A percentile compares a stretch with the other conserved stretches of the same genome.
phyloP scores from a whole-genome alignment of 192 early-diverging fungal genomes.

The Coemansia sp. region DNA sequence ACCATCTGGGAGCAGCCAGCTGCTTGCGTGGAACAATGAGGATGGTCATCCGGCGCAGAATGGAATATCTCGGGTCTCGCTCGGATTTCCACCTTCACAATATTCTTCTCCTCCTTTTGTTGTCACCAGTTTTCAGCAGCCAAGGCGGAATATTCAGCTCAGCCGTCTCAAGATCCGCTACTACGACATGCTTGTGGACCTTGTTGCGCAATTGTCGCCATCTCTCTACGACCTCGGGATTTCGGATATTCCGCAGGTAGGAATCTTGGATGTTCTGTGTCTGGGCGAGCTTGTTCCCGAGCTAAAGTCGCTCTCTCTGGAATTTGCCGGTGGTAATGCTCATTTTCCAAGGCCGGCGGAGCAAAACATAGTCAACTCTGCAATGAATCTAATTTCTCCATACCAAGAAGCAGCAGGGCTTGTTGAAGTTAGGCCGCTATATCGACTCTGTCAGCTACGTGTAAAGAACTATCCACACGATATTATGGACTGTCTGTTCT shows the following conservation, averaged over 20 bases:
- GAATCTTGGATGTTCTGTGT: neutral
- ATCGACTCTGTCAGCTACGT: neutral
- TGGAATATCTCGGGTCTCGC: neutral
- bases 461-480: conserved; percentile 5
- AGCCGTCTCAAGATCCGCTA: neutral
- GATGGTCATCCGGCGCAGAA: neutral
- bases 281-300: neutral
- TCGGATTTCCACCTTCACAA: neutral
- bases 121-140: neutral
- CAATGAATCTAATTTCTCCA: neutral
- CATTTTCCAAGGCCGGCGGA: neutral
- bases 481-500: neutral
- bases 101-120: too few relatives aligned
- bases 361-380: neutral
- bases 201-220: neutral
- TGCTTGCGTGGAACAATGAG: conserved; percentile 3
- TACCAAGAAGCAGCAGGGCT: neutral
- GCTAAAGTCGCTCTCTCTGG: neutral
- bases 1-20: neutral
- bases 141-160: neutral
- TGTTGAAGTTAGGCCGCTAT: neutral
- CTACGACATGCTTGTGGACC: neutral
- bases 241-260: neutral
- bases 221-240: neutral
- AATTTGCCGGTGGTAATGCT: neutral